Percentiles rank a stretch among this genome's conserved stretches.
phyloP scores from a whole-genome alignment of 805 yeast genomes.

The Sungouiozyma intestinalis region DNA sequence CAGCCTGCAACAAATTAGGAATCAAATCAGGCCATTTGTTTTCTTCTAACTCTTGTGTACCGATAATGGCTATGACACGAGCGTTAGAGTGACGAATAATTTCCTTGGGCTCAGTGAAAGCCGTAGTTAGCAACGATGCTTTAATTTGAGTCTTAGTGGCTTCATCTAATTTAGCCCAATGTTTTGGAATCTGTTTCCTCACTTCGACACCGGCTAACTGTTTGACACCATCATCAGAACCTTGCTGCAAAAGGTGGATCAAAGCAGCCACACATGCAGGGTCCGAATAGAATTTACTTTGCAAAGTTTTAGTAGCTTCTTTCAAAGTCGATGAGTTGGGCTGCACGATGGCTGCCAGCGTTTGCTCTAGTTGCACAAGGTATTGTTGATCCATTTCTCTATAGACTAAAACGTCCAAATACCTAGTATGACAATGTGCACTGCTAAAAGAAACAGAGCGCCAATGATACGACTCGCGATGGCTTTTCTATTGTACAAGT shows the following conservation, averaged over 20 bases:
- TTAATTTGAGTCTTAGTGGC: conserved; percentile 51
- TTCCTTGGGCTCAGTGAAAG: conserved; percentile 53
- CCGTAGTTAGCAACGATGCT: conserved; percentile 53
- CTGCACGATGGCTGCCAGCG: conserved; percentile 64
- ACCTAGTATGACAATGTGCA: background rate
- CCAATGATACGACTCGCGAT: no score
- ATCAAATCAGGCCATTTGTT: conserved; percentile 69
- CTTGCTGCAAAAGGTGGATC: conserved; percentile 67
- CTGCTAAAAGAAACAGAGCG: no score
- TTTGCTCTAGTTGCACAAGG: conserved; percentile 61
- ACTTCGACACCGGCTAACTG: conserved; percentile 97
- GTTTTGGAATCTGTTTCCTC: conserved; percentile 63
- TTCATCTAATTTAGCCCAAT: conserved; percentile 48
- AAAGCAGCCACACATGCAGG: conserved; percentile 70
- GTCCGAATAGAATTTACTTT: conserved; percentile 62
- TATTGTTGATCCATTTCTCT: conserved; percentile 59
- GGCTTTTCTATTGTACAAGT: no score
- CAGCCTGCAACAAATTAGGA: conserved; percentile 58
- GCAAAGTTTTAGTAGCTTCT: conserved; percentile 66
- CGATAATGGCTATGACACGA: conserved; percentile 81
- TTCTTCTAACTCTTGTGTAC: conserved; percentile 59
- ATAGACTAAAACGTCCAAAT: background rate
- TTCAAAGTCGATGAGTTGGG: conserved; percentile 79
- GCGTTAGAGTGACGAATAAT: conserved; percentile 81
- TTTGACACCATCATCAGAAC: conserved; percentile 59